These are phyloP conservation scores for Naganishia cerealis DNA, from an alignment of 1,284 basidiomycete genomes.

Conservation along the genomic window DNA sequence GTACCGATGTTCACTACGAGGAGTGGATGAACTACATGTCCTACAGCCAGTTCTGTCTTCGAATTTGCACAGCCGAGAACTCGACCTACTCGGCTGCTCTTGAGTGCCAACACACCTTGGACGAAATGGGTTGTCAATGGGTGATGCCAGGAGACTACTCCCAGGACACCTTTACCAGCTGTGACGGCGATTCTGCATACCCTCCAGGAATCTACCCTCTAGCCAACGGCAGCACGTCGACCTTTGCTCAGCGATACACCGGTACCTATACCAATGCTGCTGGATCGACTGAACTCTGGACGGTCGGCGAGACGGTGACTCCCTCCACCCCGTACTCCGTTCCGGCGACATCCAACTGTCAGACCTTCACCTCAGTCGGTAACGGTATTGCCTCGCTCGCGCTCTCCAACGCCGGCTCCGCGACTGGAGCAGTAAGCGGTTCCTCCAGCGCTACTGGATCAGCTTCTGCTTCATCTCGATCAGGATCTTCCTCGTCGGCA, in stretches of 20 bases:
- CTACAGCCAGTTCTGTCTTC: constrained; percentile 53
- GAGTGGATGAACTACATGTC: constrained; percentile 59
- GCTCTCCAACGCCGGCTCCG: constrained; percentile 2
- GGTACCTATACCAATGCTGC: constrained; percentile 46
- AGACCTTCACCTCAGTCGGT: constrained; percentile 28
- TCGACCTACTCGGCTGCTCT: constrained; percentile 33
- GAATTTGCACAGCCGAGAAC: constrained; percentile 54
- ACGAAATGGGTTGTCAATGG: constrained; percentile 56
- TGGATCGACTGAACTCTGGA: constrained; percentile 41
- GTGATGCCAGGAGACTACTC: constrained; percentile 56
- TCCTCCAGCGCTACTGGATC: constrained; percentile 35
- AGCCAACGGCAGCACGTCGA: constrained; percentile 49
- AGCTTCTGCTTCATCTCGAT: constrained; percentile 28
- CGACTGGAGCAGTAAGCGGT: constrained; percentile 20
- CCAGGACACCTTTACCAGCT: constrained; percentile 54
- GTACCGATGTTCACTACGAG: constrained; percentile 57
- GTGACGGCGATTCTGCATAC: constrained; percentile 53
- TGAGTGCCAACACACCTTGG: constrained; percentile 52
- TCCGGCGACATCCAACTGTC: constrained; percentile 52
- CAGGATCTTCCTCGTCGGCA: constrained; percentile 31
- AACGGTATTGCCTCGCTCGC: constrained; percentile 42
- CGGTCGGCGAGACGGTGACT: constrained; percentile 52
- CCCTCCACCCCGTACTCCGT: constrained; percentile 47
- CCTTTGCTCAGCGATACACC: constrained; percentile 55
- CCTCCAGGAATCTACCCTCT: constrained; percentile 49